phyloP scores from a whole-genome alignment of 1,284 basidiomycete genomes.

The Naganishia cerealis region DNA sequence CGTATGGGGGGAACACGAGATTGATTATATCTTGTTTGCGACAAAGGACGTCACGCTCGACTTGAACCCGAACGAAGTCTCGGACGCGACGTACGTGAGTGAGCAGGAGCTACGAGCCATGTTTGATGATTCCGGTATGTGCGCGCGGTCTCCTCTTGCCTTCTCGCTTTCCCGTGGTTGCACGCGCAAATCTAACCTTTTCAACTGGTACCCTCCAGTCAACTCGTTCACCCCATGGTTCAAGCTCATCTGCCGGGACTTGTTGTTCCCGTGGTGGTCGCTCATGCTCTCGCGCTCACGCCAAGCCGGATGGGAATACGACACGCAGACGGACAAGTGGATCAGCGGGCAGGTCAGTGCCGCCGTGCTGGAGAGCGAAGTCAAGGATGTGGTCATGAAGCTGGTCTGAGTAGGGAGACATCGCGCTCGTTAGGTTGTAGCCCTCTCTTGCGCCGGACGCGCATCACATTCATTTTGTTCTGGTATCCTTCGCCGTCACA shows the following conservation, averaged over 20 bases:
- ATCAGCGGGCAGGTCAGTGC: constrained; percentile 45
- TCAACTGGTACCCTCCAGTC: constrained; percentile 55
- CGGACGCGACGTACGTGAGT: constrained; percentile 85
- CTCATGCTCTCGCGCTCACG: constrained; percentile 67
- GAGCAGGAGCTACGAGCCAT: constrained; percentile 84
- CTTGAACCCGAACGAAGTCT: constrained; percentile 88
- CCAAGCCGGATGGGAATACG: constrained; percentile 67
- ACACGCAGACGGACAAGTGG: constrained; percentile 63
- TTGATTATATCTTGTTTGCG: constrained; percentile 97
- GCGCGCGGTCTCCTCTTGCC: neutral
- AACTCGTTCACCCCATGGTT: constrained; percentile 98
- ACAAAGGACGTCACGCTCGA: constrained; percentile 83
- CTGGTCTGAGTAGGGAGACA: constrained; percentile 59
- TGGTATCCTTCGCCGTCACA: neutral
- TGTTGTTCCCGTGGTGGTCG: constrained; percentile 98
- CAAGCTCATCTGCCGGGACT: constrained; percentile 93
- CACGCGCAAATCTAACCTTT: neutral
- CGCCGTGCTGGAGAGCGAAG: constrained; percentile 42
- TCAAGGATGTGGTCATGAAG: constrained; percentile 70
- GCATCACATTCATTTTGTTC: constrained; percentile 24
- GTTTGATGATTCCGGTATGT: constrained; percentile 74
- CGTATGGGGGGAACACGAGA: constrained; percentile 98
- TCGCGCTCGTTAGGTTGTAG: neutral
- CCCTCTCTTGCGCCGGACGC: neutral
- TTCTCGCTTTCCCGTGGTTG: constrained; percentile 2